Evolutionary conservation across 306 rosid genomes (phyloP).

Genomic region (Quercus glauca): DNA sequence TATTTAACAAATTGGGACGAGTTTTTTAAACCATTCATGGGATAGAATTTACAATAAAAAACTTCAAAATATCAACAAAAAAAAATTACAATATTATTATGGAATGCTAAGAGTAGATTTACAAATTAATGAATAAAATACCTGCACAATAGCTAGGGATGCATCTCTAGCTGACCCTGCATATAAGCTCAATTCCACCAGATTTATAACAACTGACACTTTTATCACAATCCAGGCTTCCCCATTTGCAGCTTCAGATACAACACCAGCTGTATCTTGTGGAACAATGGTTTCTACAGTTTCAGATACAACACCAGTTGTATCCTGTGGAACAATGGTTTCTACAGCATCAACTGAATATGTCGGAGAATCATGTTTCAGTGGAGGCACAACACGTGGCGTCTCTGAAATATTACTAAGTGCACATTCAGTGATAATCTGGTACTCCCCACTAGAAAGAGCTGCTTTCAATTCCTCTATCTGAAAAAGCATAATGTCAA

Average conservation of each 20-base stretch:
- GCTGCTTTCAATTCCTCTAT: constrained; percentile 85
- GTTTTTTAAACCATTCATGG: too few relatives aligned
- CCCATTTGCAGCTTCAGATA: constrained; percentile 35
- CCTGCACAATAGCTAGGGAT: constrained; percentile 92
- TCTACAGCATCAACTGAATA: constrained; percentile 39
- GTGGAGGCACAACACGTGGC: constrained; percentile 56
- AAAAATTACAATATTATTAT: not conserved
- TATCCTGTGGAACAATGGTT: constrained; percentile 33
- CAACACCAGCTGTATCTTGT: constrained; percentile 36
- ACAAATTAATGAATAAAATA: constrained; percentile 17
- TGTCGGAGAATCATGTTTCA: constrained; percentile 36
- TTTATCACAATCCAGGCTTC: constrained; percentile 51
- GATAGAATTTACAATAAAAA: not conserved
- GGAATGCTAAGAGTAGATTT: not conserved
- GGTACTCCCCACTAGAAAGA: constrained; percentile 84
- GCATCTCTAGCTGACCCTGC: constrained; percentile 70
- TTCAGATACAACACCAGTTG: constrained; percentile 40
- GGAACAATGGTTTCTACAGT: constrained; percentile 14
- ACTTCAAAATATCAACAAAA: not conserved
- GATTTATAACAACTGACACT: constrained; percentile 60
- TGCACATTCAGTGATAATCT: constrained; percentile 89
- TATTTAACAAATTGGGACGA: too few relatives aligned
- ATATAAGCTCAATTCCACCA: constrained; percentile 76
- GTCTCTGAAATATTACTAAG: constrained; percentile 83
- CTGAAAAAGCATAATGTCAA: constrained; percentile 45